Percentiles rank a stretch among this genome's conserved stretches.
Conservation (phyloP, 2,329 filamentous ascomycete genomes). For the Onygenales sp. region DNA sequence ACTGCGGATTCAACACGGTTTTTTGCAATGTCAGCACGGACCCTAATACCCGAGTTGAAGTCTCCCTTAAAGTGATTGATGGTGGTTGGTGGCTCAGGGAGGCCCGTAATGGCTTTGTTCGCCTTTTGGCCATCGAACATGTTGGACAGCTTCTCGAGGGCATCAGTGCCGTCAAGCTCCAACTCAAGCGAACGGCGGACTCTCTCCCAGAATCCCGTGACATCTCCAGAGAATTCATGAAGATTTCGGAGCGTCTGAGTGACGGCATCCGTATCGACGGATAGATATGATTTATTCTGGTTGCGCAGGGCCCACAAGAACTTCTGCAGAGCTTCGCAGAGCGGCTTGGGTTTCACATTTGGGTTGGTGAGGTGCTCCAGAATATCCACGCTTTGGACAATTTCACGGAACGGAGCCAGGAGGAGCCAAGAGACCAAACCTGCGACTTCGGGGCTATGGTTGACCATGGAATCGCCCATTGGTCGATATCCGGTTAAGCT, state of each 20-base stretch:
- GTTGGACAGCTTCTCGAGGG: constrained; percentile 29
- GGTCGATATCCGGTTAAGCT: constrained; percentile 49
- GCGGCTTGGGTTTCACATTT: constrained; percentile 39
- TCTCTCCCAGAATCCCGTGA: constrained; percentile 47
- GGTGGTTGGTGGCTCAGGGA: constrained; percentile 17
- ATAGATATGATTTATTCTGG: constrained; percentile 28
- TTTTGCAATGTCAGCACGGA: constrained; percentile 29
- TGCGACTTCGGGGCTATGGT: constrained; percentile 41
- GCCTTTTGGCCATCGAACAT: constrained; percentile 35
- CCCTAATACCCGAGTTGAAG: constrained; percentile 26
- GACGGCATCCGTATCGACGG: constrained; percentile 33
- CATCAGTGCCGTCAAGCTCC: constrained; percentile 39
- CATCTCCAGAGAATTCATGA: constrained; percentile 40
- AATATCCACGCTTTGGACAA: constrained; percentile 42
- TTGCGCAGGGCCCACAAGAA: constrained; percentile 43
- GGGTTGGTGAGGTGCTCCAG: constrained; percentile 39
- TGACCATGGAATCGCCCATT: constrained; percentile 36
- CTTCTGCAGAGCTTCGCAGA: constrained; percentile 43
- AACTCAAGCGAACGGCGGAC: constrained; percentile 43
- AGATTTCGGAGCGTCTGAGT: constrained; percentile 31
- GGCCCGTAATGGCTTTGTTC: constrained; percentile 20
- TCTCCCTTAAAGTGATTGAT: constrained; percentile 27
- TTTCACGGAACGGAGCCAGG: constrained; percentile 48
- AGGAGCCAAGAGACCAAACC: constrained; percentile 51
- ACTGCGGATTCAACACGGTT: constrained; percentile 28